Base-by-base conservation (phyloP, 2,329 filamentous ascomycete genomes). In the Cercospora citrullina region DNA sequence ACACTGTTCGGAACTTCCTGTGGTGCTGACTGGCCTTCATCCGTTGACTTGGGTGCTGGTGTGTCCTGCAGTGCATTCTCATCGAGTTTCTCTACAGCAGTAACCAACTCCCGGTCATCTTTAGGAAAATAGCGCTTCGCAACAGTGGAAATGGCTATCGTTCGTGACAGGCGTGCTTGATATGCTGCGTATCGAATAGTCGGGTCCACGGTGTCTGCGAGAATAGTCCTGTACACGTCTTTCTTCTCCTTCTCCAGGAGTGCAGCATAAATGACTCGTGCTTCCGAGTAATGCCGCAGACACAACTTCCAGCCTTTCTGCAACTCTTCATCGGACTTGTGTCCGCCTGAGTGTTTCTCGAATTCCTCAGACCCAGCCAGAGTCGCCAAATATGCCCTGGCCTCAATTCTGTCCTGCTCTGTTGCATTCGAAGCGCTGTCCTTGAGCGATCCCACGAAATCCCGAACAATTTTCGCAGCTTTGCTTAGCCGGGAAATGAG, bases 101-200 rank as follows among this genome's bases (percentile, higher is more conserved):
- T 80, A 0, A 91, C 86, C 14, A 97, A 81, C 8, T 84, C 80
- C 1, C 82, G 76, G 69, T 93, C 86, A 26, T 88, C 86, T 10
- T 83, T 82, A 1, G 92, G 90, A 73, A 98, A 97, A 69, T 90
- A 89, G 72, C 91, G 90, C 73, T 89, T 89, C 2, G 92, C 91
- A 71, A 98, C 91, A 7, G 89, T 87, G 0, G 90, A 86, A 60
- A 97, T 90, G 2, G 94, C 90, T 64, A 93, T 87, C 2, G 93
- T 97, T 53, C 95, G 89, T 0, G 94, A 91, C 33, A 96, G 87
- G 78, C 94, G 91, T 77, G 93, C 86, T 79, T 97, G 93, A 79
- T 98, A 98, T 18, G 95, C 93, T 39, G 94, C 94, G 79, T 96
- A 98, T 71, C 94, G 90, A 75, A 99, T 92, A 70, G 93, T 96